These are phyloP conservation scores for Macrolepiota dolichaula DNA, from an alignment of 768 basidiomycete species.

Conservation along the genomic window DNA sequence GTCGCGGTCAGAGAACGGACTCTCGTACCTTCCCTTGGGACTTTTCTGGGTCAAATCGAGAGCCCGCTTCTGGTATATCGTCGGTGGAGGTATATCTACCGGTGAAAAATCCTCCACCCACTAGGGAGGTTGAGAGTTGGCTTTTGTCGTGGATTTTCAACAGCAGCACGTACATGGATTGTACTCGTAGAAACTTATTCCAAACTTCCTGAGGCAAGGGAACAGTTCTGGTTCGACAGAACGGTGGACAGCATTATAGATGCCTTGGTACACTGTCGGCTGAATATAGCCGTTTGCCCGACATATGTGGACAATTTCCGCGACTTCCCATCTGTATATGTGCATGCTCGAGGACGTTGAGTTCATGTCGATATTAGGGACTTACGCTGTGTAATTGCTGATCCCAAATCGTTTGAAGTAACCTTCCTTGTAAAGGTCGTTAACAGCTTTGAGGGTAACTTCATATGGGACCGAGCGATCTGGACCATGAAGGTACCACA, in stretches of 20 bases:
- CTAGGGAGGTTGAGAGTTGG: constrained; percentile 24
- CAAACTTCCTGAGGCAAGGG: constrained; percentile 55
- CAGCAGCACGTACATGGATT: constrained; percentile 40
- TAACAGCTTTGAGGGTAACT: constrained; percentile 48
- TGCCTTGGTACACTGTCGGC: constrained; percentile 54
- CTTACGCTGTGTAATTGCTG: constrained; percentile 56
- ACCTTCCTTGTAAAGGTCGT: constrained; percentile 55
- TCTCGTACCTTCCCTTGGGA: constrained; percentile 42
- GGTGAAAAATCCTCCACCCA: constrained; percentile 59
- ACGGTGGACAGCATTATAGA: constrained; percentile 39
- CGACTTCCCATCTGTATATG: constrained; percentile 50
- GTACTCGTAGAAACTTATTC: constrained; percentile 53
- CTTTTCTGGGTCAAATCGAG: constrained; percentile 50
- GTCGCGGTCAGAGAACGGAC: background rate
- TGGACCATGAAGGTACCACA: constrained; percentile 59
- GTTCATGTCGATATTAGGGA: background rate
- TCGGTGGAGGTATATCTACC: constrained; percentile 43
- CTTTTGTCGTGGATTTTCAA: background rate
- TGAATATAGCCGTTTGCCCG: constrained; percentile 49
- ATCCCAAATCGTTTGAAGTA: constrained; percentile 61
- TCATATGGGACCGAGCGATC: constrained; percentile 57
- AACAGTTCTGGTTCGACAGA: constrained; percentile 42
- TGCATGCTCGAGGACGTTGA: background rate
- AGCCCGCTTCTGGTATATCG: constrained; percentile 43
- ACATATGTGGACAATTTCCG: constrained; percentile 57